These are phyloP conservation scores for Chlorella sp. DNA, from an alignment of 139 green algal species.

Conservation along the genomic window DNA sequence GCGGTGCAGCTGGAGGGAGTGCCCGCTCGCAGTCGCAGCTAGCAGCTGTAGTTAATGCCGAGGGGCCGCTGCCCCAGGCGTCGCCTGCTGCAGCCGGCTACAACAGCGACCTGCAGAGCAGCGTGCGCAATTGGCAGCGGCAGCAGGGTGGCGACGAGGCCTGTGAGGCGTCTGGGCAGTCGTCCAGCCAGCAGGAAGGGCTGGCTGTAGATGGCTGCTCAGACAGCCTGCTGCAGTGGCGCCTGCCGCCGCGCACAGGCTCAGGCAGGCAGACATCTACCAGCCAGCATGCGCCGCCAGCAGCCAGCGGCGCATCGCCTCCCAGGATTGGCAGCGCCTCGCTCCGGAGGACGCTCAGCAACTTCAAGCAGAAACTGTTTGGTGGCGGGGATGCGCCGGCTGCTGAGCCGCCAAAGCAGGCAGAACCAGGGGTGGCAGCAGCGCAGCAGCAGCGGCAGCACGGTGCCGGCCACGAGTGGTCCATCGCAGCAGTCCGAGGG, in stretches of 20 bases:
- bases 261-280: neutral
- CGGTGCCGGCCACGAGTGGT: neutral
- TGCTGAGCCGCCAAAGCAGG: neutral
- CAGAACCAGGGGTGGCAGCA: neutral
- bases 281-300: neutral
- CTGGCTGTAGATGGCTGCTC: neutral
- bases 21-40: too few species aligned
- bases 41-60: neutral
- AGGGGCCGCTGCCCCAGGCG: too few species aligned
- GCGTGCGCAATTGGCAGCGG: conserved; percentile 32
- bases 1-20: neutral
- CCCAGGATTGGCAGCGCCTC: conserved; percentile 8
- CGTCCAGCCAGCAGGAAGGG: neutral
- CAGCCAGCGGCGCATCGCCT: neutral
- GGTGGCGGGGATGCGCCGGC: neutral
- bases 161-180: neutral
- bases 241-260: neutral
- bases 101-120: conserved; percentile 16
- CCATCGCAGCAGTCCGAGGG: neutral
- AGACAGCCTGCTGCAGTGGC: conserved; percentile 28
- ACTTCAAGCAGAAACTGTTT: conserved; percentile 33
- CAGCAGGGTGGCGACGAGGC: neutral
- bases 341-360: neutral
- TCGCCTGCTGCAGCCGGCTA: neutral
- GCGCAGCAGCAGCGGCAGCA: neutral